phyloP scores from a whole-genome alignment of 2,329 filamentous ascomycete genomes.

The Mycosphaerelloides madeirae region DNA sequence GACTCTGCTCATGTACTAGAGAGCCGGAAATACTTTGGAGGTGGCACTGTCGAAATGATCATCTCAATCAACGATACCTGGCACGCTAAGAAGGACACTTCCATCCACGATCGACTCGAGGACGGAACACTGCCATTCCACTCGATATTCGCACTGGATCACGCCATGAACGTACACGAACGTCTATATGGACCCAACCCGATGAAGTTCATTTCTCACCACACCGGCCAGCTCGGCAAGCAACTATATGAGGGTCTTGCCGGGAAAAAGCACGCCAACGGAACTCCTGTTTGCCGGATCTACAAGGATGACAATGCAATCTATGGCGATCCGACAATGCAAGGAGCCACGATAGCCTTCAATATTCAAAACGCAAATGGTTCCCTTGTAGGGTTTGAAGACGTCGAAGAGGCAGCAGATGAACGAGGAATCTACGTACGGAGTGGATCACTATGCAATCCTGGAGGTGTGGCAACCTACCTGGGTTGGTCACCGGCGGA shows the following conservation, averaged over 20 bases:
- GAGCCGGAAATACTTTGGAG: conserved; percentile 60
- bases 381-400: conserved; percentile 51
- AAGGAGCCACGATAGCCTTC: conserved; percentile 61
- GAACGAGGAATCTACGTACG: conserved; percentile 55
- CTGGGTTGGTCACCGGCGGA: conserved; percentile 51
- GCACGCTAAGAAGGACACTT: conserved; percentile 51
- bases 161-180: conserved; percentile 55
- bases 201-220: conserved; percentile 56
- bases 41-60: conserved; percentile 62
- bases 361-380: conserved; percentile 55
- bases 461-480: conserved; percentile 46
- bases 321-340: conserved; percentile 50
- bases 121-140: conserved; percentile 65
- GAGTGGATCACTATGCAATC: conserved; percentile 55
- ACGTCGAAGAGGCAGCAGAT: conserved; percentile 57
- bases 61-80: conserved; percentile 49
- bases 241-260: conserved; percentile 47
- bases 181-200: conserved; percentile 54
- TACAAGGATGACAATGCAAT: conserved; percentile 50
- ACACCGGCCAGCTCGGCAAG: conserved; percentile 53
- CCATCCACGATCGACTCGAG: conserved; percentile 58
- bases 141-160: conserved; percentile 58
- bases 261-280: conserved; percentile 51
- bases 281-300: conserved; percentile 47
- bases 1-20: conserved; percentile 53